Percentiles rank a stretch among this genome's conserved stretches.
phyloP scores from a whole-genome alignment of 805 yeast species.

The Nakazawaea ernobii region DNA sequence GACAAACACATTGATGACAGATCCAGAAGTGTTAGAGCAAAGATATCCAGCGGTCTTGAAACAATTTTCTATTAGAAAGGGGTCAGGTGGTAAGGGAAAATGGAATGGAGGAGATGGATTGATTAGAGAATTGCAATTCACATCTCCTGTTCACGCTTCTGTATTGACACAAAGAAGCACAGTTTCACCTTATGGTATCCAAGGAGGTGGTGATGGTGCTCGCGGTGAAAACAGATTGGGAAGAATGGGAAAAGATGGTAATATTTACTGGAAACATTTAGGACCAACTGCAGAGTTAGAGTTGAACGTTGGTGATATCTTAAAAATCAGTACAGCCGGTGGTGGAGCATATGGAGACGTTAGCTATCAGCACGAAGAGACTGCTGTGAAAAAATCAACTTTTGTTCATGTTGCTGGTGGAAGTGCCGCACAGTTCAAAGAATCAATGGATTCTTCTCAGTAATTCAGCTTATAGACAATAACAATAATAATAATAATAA shows the following conservation, averaged over 20 bases:
- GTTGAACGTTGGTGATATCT: constrained; percentile 41
- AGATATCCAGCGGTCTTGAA: constrained; percentile 44
- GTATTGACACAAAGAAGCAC: constrained; percentile 48
- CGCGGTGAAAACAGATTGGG: constrained; percentile 37
- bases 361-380: constrained; percentile 5
- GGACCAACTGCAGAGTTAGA: constrained; percentile 12
- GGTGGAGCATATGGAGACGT: constrained; percentile 64
- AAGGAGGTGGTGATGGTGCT: constrained; percentile 48
- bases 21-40: constrained; percentile 47
- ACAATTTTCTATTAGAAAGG: constrained; percentile 36
- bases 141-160: constrained; percentile 33
- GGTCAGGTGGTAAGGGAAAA: constrained; percentile 45
- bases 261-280: constrained; percentile 9
- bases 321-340: constrained; percentile 64
- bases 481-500: no score
- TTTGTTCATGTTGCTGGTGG: constrained; percentile 17
- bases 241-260: constrained; percentile 19
- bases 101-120: constrained; percentile 50
- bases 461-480: background rate
- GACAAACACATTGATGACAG: constrained; percentile 51
- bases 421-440: constrained; percentile 12
- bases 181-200: constrained; percentile 47
- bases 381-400: background rate
- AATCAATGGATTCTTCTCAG: constrained; percentile 8
- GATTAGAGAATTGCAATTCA: constrained; percentile 42